These are phyloP conservation scores for Chalciporus sp. DNA, from an alignment of 1,284 basidiomycete genomes.

Conservation along the genomic window DNA sequence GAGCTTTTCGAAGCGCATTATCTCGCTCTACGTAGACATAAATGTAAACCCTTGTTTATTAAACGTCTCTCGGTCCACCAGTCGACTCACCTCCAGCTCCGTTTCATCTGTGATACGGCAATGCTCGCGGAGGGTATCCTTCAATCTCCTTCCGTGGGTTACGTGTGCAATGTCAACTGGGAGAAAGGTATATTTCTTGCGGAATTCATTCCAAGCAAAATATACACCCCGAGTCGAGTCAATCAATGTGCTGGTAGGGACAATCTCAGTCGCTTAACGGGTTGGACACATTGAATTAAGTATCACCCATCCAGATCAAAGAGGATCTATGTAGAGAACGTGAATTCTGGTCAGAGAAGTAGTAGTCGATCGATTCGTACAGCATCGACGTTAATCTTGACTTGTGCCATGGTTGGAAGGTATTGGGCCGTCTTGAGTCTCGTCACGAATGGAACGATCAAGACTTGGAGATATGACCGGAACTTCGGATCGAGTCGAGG, in stretches of 20 bases:
- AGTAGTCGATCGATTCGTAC: conserved; percentile 14
- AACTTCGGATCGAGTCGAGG: too few relatives aligned
- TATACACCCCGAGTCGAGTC: conserved; percentile 73
- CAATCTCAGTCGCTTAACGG: conserved; percentile 10
- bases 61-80: background rate
- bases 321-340: conserved; percentile 46
- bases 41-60: background rate
- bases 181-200: conserved; percentile 53
- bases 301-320: conserved; percentile 78
- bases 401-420: conserved; percentile 18
- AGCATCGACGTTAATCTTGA: conserved; percentile 21
- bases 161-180: conserved; percentile 50
- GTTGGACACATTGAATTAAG: conserved; percentile 17
- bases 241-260: conserved; percentile 56
- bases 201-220: conserved; percentile 64
- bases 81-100: conserved; percentile 50
- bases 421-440: background rate
- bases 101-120: conserved; percentile 62
- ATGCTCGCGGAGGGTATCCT: conserved; percentile 71
- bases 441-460: background rate
- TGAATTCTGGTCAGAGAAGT: conserved; percentile 4
- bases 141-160: conserved; percentile 73
- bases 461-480: background rate
- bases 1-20: conserved; percentile 64
- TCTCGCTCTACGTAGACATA: conserved; percentile 47